These are phyloP conservation scores for Asterophora parasitica DNA, from an alignment of 768 basidiomycete species.

Conservation along the genomic window DNA sequence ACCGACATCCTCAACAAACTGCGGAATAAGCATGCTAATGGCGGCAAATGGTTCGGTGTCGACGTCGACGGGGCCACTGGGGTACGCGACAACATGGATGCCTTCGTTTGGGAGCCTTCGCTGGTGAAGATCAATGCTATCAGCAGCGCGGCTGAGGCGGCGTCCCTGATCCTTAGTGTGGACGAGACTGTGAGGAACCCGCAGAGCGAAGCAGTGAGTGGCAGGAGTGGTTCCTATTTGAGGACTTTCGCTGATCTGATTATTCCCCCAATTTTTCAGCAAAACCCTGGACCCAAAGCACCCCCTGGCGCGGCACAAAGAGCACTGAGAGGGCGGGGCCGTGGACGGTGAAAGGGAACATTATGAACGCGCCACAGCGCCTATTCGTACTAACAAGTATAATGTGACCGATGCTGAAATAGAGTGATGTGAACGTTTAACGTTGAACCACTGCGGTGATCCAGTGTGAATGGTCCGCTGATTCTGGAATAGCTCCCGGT, in stretches of 20 bases:
- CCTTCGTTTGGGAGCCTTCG: slow-evolving; percentile 98
- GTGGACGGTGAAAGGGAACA: slow-evolving; percentile 57
- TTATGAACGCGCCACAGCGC: background rate
- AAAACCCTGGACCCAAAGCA: slow-evolving; percentile 79
- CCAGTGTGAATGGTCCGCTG: no score
- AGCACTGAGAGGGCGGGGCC: slow-evolving; percentile 81
- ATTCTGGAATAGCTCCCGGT: no score
- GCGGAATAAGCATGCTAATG: slow-evolving; percentile 90
- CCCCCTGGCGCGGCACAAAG: slow-evolving; percentile 90
- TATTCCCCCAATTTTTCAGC: slow-evolving; percentile 36
- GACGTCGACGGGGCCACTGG: slow-evolving; percentile 88
- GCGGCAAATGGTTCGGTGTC: slow-evolving; percentile 88
- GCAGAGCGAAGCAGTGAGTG: slow-evolving; percentile 81
- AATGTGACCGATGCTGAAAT: slow-evolving; percentile 1
- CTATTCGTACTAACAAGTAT: slow-evolving; percentile 1
- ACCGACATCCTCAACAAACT: slow-evolving; percentile 97
- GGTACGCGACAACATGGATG: slow-evolving; percentile 93
- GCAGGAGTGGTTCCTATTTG: background rate
- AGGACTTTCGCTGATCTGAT: slow-evolving; percentile 2
- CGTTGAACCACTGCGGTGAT: no score
- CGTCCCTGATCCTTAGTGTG: slow-evolving; percentile 91
- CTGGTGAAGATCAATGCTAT: slow-evolving; percentile 95
- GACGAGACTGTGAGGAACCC: slow-evolving; percentile 98
- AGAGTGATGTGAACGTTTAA: background rate
- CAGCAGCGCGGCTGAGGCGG: slow-evolving; percentile 92